These are phyloP conservation scores for Suhomyces pyralidae DNA, from an alignment of 805 yeast genomes.

Conservation along the genomic window DNA sequence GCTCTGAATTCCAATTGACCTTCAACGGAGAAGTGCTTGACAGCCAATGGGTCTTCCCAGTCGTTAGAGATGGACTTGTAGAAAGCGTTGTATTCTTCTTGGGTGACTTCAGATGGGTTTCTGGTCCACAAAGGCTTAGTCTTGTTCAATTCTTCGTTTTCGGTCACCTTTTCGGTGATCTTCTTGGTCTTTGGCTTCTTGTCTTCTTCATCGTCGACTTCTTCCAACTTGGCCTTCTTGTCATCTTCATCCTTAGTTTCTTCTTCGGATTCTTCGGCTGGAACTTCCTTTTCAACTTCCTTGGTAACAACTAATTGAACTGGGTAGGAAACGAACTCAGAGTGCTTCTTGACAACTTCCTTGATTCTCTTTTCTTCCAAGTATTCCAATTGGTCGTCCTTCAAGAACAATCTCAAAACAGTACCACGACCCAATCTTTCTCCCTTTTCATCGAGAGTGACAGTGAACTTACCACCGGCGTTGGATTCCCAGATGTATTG, in stretches of 20 bases:
- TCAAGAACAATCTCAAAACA: slow-evolving; percentile 88
- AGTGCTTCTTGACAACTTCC: slow-evolving; percentile 99
- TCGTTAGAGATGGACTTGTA: slow-evolving; percentile 99
- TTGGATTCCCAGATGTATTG: slow-evolving; percentile 99
- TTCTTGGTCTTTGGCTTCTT: slow-evolving; percentile 79
- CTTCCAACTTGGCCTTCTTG: slow-evolving; percentile 72
- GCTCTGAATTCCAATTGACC: slow-evolving; percentile 99
- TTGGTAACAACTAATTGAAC: slow-evolving; percentile 96
- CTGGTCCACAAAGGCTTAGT: slow-evolving; percentile 99
- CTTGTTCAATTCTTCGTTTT: slow-evolving; percentile 97
- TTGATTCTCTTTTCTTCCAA: slow-evolving; percentile 99
- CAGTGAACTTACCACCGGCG: slow-evolving; percentile 99
- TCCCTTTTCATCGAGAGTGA: slow-evolving; percentile 82
- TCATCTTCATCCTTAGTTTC: slow-evolving; percentile 47
- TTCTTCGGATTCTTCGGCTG: slow-evolving; percentile 66
- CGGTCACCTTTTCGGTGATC: slow-evolving; percentile 89
- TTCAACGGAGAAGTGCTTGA: slow-evolving; percentile 98
- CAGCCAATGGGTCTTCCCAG: slow-evolving; percentile 99
- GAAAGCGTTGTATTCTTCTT: slow-evolving; percentile 98
- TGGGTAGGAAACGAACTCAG: slow-evolving; percentile 99
- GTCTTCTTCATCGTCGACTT: slow-evolving; percentile 66
- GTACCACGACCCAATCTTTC: slow-evolving; percentile 95
- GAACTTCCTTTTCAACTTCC: slow-evolving; percentile 98
- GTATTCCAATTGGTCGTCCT: slow-evolving; percentile 98
- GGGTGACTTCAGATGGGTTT: slow-evolving; percentile 94